Base-by-base conservation (phyloP, 768 basidiomycete species). In the Macrolepiota fuliginosa region DNA sequence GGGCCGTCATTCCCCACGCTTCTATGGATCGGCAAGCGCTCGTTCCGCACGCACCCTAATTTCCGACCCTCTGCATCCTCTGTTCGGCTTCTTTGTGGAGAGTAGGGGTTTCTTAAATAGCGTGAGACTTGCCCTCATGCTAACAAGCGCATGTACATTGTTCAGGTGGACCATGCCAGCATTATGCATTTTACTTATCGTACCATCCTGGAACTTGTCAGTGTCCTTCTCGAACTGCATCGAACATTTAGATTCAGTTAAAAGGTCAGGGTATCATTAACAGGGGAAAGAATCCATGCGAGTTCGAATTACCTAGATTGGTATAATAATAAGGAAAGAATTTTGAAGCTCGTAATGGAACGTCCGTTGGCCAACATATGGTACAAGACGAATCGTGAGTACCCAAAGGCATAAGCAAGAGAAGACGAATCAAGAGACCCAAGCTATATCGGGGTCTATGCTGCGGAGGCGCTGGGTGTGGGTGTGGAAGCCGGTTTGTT, bases 181-280 rank as follows among this genome's bases (percentile, higher is more conserved):
- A 29, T 13, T 17, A 2, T 24, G 4, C 27, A 15, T 25, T 17
- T 9, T 22, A 52, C 17, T 52, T 17, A 32, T 15, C 2, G 29
- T 32, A 32, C 29, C 29, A 32, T 32, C 29, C 7, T n/a, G n/a
- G n/a, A n/a, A n/a, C 29, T 32, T 32, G 29, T 32, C 3, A 32
- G 3, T n/a, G n/a, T 7, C 29, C 3, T 32, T 32, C 29, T 32
- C 29, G 29, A 7, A 47, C 24, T 15, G 7, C 19, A 22, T 13
- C 27, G 19, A 19, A 27, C 11, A 11, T n/a, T 47, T 37, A 12
- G 32, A 50, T 46, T 24, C 51, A 15, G 22, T 4, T 61, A 42
- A 12, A 53, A 54, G 32, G 32, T 61, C 4, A 47, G 45, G 54
- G 60, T 61, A 61, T 61, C 60, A 35, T 54, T 39, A 61, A 54